Evolutionary conservation across 2,329 filamentous ascomycete species (phyloP).

Genomic region (Calonectria pauciramosa): DNA sequence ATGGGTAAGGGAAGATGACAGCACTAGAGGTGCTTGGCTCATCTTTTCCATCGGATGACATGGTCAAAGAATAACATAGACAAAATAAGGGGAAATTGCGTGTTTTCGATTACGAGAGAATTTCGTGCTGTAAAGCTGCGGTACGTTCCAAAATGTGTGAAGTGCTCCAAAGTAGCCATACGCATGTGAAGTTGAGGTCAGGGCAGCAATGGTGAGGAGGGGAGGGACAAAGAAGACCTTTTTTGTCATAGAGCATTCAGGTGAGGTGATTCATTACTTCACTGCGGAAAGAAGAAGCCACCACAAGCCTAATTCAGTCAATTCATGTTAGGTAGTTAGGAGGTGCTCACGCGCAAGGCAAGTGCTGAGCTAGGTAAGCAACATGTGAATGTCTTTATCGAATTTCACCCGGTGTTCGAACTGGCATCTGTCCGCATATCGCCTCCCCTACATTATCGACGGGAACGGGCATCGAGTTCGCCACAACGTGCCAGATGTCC

Average conservation of each 20-base stretch:
- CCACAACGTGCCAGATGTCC: background rate
- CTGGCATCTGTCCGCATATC: background rate
- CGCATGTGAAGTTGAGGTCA: background rate
- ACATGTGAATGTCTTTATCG: background rate
- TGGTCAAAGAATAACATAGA: background rate
- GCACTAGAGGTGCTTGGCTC: background rate
- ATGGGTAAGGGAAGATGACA: slow-evolving; percentile 11
- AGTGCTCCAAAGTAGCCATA: background rate
- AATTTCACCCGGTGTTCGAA: background rate
- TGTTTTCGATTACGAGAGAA: background rate
- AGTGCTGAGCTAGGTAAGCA: background rate
- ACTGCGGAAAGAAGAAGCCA: background rate
- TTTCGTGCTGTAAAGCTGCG: background rate
- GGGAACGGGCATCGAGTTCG: background rate
- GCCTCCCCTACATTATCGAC: background rate
- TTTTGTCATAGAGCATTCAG: too few species aligned
- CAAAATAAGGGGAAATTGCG: background rate
- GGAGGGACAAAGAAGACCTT: background rate
- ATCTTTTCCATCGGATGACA: background rate
- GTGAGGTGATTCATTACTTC: background rate
- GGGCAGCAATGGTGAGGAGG: background rate
- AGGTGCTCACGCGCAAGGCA: background rate
- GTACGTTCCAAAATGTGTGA: background rate
- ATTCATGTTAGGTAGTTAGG: background rate
- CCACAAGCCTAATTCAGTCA: background rate